Evolutionary conservation across 192 early-diverging fungal species (phyloP).

Genomic region (Dimargaris verticillata): DNA sequence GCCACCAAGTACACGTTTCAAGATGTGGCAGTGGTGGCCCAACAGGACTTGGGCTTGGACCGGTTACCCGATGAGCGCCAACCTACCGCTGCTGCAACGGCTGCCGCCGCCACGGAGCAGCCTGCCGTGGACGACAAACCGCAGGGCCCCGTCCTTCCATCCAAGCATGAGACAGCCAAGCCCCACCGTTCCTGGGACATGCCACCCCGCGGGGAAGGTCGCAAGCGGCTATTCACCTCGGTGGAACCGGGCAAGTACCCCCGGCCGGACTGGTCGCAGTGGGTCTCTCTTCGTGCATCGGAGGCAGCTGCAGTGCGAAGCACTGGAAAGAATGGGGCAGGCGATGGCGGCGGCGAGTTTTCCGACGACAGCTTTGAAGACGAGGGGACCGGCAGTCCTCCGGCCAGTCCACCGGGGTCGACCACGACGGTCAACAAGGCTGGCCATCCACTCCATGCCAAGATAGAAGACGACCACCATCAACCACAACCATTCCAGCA

Average conservation of each 20-base stretch:
- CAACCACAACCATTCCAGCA: too few species aligned
- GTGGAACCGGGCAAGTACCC: conserved; percentile 52
- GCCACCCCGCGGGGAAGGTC: conserved; percentile 16
- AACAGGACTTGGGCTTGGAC: conserved; percentile 53
- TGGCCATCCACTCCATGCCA: too few species aligned
- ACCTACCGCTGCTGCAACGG: conserved; percentile 9
- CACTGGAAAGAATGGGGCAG: too few species aligned
- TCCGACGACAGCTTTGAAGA: too few species aligned
- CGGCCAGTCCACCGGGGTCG: too few species aligned
- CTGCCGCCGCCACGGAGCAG: background rate
- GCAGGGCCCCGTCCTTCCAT: conserved; percentile 5
- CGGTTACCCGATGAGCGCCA: conserved; percentile 21
- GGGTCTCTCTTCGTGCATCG: conserved; percentile 40
- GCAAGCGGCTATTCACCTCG: conserved; percentile 31
- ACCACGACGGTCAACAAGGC: too few species aligned
- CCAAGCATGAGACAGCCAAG: conserved; percentile 21
- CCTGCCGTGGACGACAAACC: too few species aligned
- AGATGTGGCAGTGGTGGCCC: conserved; percentile 51
- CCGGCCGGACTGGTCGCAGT: conserved; percentile 54
- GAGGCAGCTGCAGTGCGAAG: conserved; percentile 13
- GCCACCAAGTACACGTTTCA: conserved; percentile 60
- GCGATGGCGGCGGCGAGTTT: too few species aligned
- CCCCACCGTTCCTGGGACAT: too few species aligned
- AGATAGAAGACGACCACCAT: too few species aligned
- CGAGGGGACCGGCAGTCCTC: too few species aligned